These are phyloP conservation scores for Fraxinus latifolia DNA, from an alignment of 305 asterid species.

Conservation along the genomic window DNA sequence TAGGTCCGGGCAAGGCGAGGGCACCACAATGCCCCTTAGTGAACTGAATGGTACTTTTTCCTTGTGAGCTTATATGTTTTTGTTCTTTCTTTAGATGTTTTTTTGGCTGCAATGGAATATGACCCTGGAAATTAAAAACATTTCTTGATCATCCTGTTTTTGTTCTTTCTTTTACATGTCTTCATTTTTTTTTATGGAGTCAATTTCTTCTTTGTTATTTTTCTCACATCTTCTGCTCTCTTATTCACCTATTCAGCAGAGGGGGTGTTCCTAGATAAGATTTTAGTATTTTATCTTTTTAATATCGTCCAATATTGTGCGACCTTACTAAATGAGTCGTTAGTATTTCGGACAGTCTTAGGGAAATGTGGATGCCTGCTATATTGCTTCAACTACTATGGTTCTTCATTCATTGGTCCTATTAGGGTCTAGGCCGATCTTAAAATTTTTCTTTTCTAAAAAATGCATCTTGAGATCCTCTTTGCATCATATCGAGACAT, in stretches of 20 bases:
- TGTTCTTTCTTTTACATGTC: neutral
- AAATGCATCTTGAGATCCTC: neutral
- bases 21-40: neutral
- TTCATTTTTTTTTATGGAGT: neutral
- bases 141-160: neutral
- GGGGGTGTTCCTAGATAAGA: slow-evolving; percentile 32
- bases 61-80: neutral
- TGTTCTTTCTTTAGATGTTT: neutral
- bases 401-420: neutral
- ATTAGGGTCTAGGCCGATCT: neutral
- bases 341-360: neutral
- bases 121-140: neutral
- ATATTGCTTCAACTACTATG: neutral
- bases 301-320: too few species aligned
- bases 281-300: too few species aligned
- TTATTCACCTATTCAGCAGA: slow-evolving; percentile 20
- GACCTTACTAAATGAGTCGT: neutral
- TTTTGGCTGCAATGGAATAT: neutral
- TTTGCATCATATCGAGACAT: neutral
- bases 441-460: neutral
- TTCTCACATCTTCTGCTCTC: neutral
- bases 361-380: neutral
- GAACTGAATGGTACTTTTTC: neutral
- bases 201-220: neutral
- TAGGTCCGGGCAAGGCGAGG: neutral